phyloP scores from a whole-genome alignment of 2,329 filamentous ascomycete species.

The Fusarium sp. region DNA sequence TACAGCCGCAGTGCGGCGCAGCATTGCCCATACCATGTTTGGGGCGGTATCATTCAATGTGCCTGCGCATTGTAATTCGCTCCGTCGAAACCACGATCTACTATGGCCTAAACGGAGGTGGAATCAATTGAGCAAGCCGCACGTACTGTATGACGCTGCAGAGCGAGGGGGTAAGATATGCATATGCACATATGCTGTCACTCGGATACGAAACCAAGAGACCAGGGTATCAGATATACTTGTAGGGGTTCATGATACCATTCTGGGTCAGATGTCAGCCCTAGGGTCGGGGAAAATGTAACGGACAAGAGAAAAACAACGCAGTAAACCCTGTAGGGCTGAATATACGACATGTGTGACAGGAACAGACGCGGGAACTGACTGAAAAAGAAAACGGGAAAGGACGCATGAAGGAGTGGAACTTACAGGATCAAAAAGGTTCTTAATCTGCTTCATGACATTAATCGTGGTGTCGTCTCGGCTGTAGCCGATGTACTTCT shows the following conservation, averaged over 20 bases:
- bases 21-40: constrained; percentile 1
- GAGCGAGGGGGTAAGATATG: constrained; percentile 19
- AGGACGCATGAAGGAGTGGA: constrained; percentile 1
- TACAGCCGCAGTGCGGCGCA: constrained; percentile 1
- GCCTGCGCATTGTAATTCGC: not conserved
- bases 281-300: constrained; percentile 21
- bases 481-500: constrained; percentile 94
- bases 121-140: constrained; percentile 19
- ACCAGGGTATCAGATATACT: constrained; percentile 75
- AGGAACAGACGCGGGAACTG: not conserved
- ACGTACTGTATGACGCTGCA: constrained; percentile 17
- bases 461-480: constrained; percentile 86
- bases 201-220: constrained; percentile 20
- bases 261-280: constrained; percentile 69
- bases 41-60: constrained; percentile 5
- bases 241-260: constrained; percentile 99
- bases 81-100: constrained; percentile 4
- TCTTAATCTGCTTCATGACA: constrained; percentile 96
- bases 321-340: constrained; percentile 9
- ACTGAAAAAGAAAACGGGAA: not conserved
- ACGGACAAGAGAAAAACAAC: constrained; percentile 3
- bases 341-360: constrained; percentile 10
- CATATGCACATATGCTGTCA: constrained; percentile 31
- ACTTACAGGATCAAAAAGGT: constrained; percentile 91
- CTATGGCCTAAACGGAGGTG: not conserved